Evolutionary conservation across 257 asterid species (phyloP), one percentile per base, ranked within the genome.

Genomic region (Nicotiana sylvestris): DNA sequence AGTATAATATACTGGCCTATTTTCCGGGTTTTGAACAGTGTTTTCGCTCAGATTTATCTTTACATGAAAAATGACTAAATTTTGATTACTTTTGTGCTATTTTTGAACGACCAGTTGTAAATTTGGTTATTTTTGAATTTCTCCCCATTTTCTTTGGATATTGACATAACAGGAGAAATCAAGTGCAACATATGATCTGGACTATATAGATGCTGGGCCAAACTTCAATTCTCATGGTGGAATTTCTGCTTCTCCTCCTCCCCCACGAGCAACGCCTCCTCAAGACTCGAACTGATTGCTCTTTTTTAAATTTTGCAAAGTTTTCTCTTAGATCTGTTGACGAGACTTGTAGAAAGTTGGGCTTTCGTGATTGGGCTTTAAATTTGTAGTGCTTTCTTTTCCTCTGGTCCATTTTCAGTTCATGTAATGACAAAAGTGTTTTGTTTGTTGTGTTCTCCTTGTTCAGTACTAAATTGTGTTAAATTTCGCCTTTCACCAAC

Each of bases 131-230:
- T 21, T 21, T 21, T 21, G 21, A 21, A 21, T 21, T 21, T 21
- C 21, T 21, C 21, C 21, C 21, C 37, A 33, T 33, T 33, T 33
- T 4, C 37, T 58, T 4, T 9, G 67, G 49, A 17, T 5, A 37
- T 29, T 58, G 3, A 25, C 4, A 49, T 35, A 46, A 3, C 85
- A 92, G 95, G 90, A 35, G 49, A 88, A 86, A 81, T 65, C 80
- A 81, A 88, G 89, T 74, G 88, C 69, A 78, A 78, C 62, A 80
- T 78, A 85, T 16, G 88, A 79, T 81, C 66, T 91, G 87, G 97
- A 93, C 83, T 93, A 93, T 78, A 85, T 4, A 1, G 90, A 86
- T 21, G 72, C 92, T 15, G 93, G 92, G 84, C 91, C 97, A 43
- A 92, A 90, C 80, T 61, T 84, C 37, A 92, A 92, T 49, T 79